These are phyloP conservation scores for Wallemia ichthyophaga DNA, from an alignment of 1,284 basidiomycete genomes.

Conservation along the genomic window DNA sequence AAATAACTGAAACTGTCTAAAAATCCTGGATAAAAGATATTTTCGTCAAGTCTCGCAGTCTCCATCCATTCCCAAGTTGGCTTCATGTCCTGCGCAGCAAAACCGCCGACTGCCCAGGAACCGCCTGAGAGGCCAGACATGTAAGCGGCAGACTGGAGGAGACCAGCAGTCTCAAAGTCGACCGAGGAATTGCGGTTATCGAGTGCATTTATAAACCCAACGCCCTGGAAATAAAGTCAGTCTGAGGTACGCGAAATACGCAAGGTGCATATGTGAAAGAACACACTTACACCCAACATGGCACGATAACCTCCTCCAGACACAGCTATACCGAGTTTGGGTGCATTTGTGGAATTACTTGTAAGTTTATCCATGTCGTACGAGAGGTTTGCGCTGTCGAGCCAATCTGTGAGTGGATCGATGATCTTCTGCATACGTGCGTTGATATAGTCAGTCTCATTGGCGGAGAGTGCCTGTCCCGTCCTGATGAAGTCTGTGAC, in stretches of 20 bases:
- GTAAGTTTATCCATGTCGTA: constrained; percentile 7
- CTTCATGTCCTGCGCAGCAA: background rate
- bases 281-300: constrained; percentile 13
- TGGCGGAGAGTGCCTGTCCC: background rate
- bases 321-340: constrained; percentile 17
- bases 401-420: background rate
- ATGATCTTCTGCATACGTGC: background rate
- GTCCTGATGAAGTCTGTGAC: background rate
- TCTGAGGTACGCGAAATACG: background rate
- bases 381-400: constrained; percentile 6
- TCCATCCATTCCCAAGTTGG: background rate
- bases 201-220: background rate
- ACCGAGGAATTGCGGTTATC: background rate
- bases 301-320: constrained; percentile 21
- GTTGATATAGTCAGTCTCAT: background rate
- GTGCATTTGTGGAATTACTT: constrained; percentile 5
- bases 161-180: background rate
- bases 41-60: constrained; percentile 6
- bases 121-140: background rate
- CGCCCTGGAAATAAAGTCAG: too few species aligned
- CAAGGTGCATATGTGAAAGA: too few species aligned
- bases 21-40: constrained; percentile 13
- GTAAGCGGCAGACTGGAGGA: background rate
- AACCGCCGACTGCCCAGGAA: constrained; percentile 1
- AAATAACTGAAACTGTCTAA: constrained; percentile 18